Evolutionary conservation across 805 yeast genomes (phyloP).

Genomic region (Schwanniomyces occidentalis): DNA sequence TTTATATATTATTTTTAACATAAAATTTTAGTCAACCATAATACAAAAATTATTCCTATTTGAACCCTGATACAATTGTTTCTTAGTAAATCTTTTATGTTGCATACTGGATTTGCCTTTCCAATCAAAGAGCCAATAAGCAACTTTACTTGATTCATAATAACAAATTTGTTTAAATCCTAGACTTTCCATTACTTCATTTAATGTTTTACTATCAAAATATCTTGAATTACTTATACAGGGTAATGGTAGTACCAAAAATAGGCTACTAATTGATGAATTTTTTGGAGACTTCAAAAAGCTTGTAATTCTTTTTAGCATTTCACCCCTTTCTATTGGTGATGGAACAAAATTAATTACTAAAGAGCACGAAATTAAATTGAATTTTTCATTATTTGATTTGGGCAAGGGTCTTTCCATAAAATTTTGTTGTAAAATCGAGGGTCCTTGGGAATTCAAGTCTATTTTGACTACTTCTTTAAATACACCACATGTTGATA

Average conservation of each 20-base stretch:
- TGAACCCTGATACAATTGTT: constrained; percentile 55
- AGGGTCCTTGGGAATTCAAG: constrained; percentile 74
- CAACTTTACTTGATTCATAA: constrained; percentile 68
- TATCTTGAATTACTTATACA: constrained; percentile 84
- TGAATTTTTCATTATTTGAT: constrained; percentile 47
- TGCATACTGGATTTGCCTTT: constrained; percentile 21
- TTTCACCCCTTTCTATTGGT: constrained; percentile 68
- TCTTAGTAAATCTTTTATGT: constrained; percentile 34
- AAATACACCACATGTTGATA: constrained; percentile 60
- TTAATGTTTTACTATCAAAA: constrained; percentile 46
- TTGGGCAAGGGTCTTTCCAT: constrained; percentile 70
- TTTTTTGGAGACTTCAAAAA: constrained; percentile 48
- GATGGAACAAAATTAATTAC: constrained; percentile 88
- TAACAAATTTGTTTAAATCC: constrained; percentile 54
- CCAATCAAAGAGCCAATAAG: constrained; percentile 68
- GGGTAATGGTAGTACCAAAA: constrained; percentile 86
- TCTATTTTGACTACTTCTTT: constrained; percentile 64
- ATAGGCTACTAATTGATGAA: constrained; percentile 43
- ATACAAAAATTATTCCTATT: constrained; percentile 70
- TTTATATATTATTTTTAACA: neutral
- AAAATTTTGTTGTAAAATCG: constrained; percentile 77
- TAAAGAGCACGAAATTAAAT: constrained; percentile 76
- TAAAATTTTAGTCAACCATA: constrained; percentile 2
- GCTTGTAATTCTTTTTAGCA: constrained; percentile 60
- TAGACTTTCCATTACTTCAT: constrained; percentile 50